Evolutionary conservation across 2,329 filamentous ascomycete species (phyloP).

Genomic region (Monosporascus sp.): DNA sequence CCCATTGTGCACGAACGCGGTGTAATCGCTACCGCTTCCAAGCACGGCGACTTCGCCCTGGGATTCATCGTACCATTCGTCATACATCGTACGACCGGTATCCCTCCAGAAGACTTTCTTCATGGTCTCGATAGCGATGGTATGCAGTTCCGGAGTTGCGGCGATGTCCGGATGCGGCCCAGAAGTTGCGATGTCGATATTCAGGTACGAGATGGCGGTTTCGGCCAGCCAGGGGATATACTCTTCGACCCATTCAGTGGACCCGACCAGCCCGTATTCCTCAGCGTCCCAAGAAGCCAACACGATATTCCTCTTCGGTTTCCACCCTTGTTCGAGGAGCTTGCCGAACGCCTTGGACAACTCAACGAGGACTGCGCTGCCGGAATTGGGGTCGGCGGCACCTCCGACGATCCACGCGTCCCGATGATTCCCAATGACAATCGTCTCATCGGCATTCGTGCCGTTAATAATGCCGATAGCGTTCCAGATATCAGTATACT

Average conservation of each 20-base stretch:
- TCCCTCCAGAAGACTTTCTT: slow-evolving; percentile 56
- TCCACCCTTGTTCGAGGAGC: slow-evolving; percentile 70
- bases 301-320: slow-evolving; percentile 72
- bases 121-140: slow-evolving; percentile 57
- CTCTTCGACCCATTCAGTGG: slow-evolving; percentile 84
- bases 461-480: slow-evolving; percentile 79
- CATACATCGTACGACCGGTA: slow-evolving; percentile 34
- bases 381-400: slow-evolving; percentile 78
- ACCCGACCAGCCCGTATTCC: slow-evolving; percentile 76
- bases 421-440: slow-evolving; percentile 75
- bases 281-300: slow-evolving; percentile 68
- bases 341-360: slow-evolving; percentile 67
- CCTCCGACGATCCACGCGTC: slow-evolving; percentile 84
- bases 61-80: slow-evolving; percentile 33
- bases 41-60: slow-evolving; percentile 50
- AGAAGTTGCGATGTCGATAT: slow-evolving; percentile 64
- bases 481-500: slow-evolving; percentile 68
- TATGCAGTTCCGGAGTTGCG: slow-evolving; percentile 64
- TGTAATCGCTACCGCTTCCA: slow-evolving; percentile 64
- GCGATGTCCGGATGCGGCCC: slow-evolving; percentile 54
- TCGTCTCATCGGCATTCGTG: slow-evolving; percentile 66
- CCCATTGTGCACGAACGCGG: slow-evolving; percentile 56
- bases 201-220: slow-evolving; percentile 71
- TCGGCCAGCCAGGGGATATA: slow-evolving; percentile 69
- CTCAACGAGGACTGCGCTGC: slow-evolving; percentile 71